Evolutionary conservation across 805 yeast species (phyloP), one percentile per base, ranked within the genome.

Genomic region (Monosporozyma unispora): DNA sequence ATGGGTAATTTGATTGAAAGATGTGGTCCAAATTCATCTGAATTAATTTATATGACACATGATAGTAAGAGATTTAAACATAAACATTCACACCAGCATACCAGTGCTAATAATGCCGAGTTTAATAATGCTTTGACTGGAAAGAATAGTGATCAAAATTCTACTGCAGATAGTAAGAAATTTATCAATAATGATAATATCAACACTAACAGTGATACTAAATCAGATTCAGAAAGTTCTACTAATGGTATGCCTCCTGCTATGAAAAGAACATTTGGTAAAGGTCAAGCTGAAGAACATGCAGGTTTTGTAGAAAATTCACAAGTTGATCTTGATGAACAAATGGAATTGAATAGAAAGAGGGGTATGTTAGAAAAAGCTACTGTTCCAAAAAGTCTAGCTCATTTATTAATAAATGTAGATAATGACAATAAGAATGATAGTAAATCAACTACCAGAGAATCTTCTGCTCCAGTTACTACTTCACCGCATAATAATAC

Each of bases 11-110:
- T 81, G 56, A 77, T 78, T 49, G 78, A 80, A 50, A 68, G 82
- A 57, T 79, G 84, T 68, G 83, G 84, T 0, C 81, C 82, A 1
- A 80, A 79, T 60, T 75, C 83, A 3, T 70, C 80, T 1, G 83
- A 79, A 54, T 65, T 79, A 25, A 70, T 78, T n/a, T 74, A 75
- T 44, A 53, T 56, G 50, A 16, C 22, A 1, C 9, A 47, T 40
- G 38, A 18, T 8, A 19, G 16, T 31, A 47, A 41, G 22, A 39
- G 12, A 11, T 23, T 10, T 4, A 46, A 38, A 39, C 23, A 25
- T 37, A 37, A 48, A 10, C 27, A 4, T 11, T 21, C 25, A 39
- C 14, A 14, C 11, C n/a, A 39, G 21, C 28, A 39, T 21, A 11
- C 27, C 7, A 31, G 7, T 31, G 6, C 16, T 7, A 31, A 14